Base-by-base conservation (phyloP, 129 eudicot genomes). In the Escallonia herrerae region DNA sequence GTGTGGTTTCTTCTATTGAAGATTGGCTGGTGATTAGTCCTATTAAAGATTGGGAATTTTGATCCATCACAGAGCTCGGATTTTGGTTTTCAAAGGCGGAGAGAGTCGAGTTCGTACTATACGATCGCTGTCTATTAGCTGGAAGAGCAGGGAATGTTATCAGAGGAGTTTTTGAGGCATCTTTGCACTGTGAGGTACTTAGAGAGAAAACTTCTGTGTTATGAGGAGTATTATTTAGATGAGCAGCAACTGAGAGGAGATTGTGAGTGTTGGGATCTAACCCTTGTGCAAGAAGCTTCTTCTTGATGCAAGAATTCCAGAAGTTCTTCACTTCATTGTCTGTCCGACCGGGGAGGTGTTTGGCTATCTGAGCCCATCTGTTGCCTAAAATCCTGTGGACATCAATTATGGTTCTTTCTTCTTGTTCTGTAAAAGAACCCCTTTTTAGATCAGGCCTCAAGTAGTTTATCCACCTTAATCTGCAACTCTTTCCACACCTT, bases 221-320 rank as follows among this genome's bases (percentile, higher is more conserved):
- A 43, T 68, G 56, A 7, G 43, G 37, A 40, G 75, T 57, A 65
- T 69, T 81, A 10, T 37, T 74, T n/a, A 67, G 79, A 64, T 78
- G 86, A 40, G 78, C 61, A 22, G 33, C 1, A 1, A 22, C 33
- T 3, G 88, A 78, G 57, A 86, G 86, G 50, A 90, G 97, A 76
- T 90, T 90, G 74, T 90, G 97, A 72, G 97, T 90, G 80, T 83
- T 90, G 69, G 97, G 97, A 66, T 90, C 97, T 74, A 90, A 79
- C 49, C 97, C 97, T 56, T 90, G 95, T 37, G 97, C 75, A 54
- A 90, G 81, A 70, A 90, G 97, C 73, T 90, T 90, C 64, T 90
- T 90, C 80, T 83, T 90, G 74, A 90, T 81, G 74, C 95, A 86
- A 62, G 97, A 90, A 65, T 90, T 90, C 97, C 97, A 90, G 71